A percentile compares a stretch with the other conserved stretches of the same genome.
Evolutionary conservation across 2,329 filamentous ascomycete species (phyloP).

Genomic region (Phialophora tarda): DNA sequence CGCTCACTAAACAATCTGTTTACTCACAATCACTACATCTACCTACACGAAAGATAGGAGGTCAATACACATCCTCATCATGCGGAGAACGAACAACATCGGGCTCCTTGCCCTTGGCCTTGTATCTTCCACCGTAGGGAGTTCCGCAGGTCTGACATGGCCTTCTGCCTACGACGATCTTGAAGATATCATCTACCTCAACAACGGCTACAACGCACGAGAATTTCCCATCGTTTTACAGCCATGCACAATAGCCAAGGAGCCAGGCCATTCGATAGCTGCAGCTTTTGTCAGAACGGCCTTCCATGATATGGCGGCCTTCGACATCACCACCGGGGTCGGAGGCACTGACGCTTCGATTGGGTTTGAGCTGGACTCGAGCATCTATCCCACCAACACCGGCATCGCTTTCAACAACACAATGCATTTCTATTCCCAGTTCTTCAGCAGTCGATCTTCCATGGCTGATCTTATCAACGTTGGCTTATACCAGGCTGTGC

Average conservation of each 20-base stretch:
- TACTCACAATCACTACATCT: neutral
- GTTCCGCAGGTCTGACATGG: conserved; percentile 58
- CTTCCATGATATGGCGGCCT: conserved; percentile 46
- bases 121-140: neutral
- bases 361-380: conserved; percentile 41
- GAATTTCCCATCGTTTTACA: conserved; percentile 63
- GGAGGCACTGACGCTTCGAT: conserved; percentile 47
- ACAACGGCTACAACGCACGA: conserved; percentile 60
- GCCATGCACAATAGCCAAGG: conserved; percentile 54
- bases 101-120: conserved; percentile 14
- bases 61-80: conserved; percentile 1
- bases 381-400: conserved; percentile 41
- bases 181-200: conserved; percentile 68
- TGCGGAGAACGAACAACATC: conserved; percentile 15
- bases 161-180: conserved; percentile 65
- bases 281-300: conserved; percentile 45
- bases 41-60: neutral
- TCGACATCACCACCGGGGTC: conserved; percentile 40
- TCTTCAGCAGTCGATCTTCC: conserved; percentile 38
- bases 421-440: conserved; percentile 42
- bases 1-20: neutral
- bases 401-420: conserved; percentile 46
- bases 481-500: conserved; percentile 43
- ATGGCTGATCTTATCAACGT: conserved; percentile 46
- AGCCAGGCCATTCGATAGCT: conserved; percentile 32